Conservation (phyloP, 495 filamentous ascomycete genomes). For the Neurospora sp. region DNA sequence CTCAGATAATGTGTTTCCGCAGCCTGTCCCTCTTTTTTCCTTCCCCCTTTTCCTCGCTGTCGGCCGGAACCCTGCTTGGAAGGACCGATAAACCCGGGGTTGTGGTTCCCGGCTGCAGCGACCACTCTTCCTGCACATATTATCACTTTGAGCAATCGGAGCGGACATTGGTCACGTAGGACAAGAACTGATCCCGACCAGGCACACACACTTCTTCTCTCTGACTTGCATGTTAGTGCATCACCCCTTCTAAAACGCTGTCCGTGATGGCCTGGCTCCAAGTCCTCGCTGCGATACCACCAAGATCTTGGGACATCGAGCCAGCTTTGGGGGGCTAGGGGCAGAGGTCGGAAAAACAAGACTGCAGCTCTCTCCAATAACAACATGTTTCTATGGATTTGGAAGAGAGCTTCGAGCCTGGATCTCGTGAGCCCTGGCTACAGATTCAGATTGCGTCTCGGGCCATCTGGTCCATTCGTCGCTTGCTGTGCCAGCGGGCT, state of each 20-base stretch:
- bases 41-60: neutral
- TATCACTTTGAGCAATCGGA: conserved; percentile 12
- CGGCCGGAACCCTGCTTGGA: neutral
- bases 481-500: neutral
- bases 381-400: neutral
- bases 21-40: neutral
- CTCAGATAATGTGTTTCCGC: neutral
- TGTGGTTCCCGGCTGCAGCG: conserved; percentile 9
- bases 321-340: neutral
- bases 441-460: neutral
- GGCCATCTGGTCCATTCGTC: neutral
- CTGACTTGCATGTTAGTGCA: conserved; percentile 14
- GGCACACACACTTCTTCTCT: conserved; percentile 6
- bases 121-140: conserved; percentile 2
- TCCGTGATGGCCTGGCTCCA: conserved; percentile 1
- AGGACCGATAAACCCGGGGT: conserved; percentile 3
- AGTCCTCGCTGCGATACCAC: conserved; percentile 3
- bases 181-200: conserved; percentile 16
- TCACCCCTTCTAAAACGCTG: neutral
- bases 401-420: neutral
- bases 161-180: conserved; percentile 6
- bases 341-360: conserved; percentile 1
- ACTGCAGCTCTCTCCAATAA: neutral
- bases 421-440: neutral
- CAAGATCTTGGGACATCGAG: conserved; percentile 3